Conservation (phyloP, 768 basidiomycete genomes). For the Pulveroboletus frians region DNA sequence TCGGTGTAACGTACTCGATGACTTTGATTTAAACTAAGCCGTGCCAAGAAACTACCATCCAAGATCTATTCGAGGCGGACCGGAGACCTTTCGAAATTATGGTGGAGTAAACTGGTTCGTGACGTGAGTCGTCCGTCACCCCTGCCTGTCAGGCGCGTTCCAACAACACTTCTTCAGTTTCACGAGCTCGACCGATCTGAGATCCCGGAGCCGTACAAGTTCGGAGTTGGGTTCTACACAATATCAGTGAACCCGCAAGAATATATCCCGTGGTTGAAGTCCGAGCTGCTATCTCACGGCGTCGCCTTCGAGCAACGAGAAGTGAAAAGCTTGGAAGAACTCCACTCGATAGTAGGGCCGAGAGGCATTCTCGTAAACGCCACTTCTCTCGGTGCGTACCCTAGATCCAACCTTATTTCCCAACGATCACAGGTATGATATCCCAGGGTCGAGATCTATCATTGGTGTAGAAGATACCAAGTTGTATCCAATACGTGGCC, state of each 20-base stretch:
- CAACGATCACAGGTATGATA: background rate
- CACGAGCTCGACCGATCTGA: constrained; percentile 29
- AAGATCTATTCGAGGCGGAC: constrained; percentile 27
- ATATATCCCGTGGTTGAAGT: constrained; percentile 48
- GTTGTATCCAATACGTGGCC: constrained; percentile 77
- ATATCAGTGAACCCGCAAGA: constrained; percentile 45
- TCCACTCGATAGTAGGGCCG: constrained; percentile 34
- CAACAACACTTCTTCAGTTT: constrained; percentile 25
- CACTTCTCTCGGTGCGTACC: constrained; percentile 44
- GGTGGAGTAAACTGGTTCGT: constrained; percentile 38
- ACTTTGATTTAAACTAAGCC: constrained; percentile 1
- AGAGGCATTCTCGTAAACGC: constrained; percentile 51
- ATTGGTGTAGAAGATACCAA: constrained; percentile 76
- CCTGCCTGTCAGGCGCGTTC: background rate
- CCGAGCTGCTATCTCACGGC: constrained; percentile 34
- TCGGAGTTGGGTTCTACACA: constrained; percentile 42
- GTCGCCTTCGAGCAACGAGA: constrained; percentile 41
- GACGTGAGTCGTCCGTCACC: constrained; percentile 29
- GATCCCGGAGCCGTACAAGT: constrained; percentile 30
- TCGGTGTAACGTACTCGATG: constrained; percentile 11
- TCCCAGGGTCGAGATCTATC: constrained; percentile 59
- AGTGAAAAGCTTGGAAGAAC: constrained; percentile 43
- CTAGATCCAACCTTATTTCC: background rate
- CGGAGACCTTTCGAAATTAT: constrained; percentile 23
- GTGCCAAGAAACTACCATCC: constrained; percentile 35